Evolutionary conservation across 345 rosid genomes (phyloP).

Genomic region (Ceriops zippeliana): DNA sequence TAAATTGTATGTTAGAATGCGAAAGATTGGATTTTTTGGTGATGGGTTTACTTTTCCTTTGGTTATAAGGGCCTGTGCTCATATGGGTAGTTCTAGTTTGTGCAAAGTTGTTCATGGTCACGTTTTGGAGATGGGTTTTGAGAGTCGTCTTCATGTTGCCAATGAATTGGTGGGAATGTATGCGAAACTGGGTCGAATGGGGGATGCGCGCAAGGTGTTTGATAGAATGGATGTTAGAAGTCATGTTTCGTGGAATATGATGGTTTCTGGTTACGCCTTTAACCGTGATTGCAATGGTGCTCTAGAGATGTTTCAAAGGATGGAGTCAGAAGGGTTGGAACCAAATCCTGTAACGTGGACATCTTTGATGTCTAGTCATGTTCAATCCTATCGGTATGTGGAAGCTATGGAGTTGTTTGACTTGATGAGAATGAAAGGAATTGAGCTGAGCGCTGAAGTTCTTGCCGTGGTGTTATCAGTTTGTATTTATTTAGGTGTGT

Average conservation of each 20-base stretch:
- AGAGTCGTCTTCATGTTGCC: conserved; percentile 40
- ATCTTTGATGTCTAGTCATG: conserved; percentile 58
- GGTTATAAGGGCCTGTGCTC: conserved; percentile 47
- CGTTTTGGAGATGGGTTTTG: conserved; percentile 46
- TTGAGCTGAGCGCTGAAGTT: conserved; percentile 40
- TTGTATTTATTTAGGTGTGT: conserved; percentile 34
- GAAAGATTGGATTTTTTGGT: conserved; percentile 38
- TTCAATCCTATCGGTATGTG: conserved; percentile 42
- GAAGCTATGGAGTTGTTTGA: conserved; percentile 43
- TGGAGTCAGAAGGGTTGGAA: conserved; percentile 54
- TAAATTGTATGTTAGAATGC: conserved; percentile 47
- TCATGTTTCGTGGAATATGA: conserved; percentile 61
- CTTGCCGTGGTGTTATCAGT: conserved; percentile 62
- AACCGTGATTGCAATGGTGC: conserved; percentile 49
- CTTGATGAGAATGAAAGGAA: conserved; percentile 44
- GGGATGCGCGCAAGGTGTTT: conserved; percentile 48
- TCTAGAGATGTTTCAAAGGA: conserved; percentile 40
- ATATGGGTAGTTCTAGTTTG: conserved; percentile 22
- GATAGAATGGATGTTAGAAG: conserved; percentile 52
- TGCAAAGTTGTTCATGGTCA: conserved; percentile 47
- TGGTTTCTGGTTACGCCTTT: conserved; percentile 53
- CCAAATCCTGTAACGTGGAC: conserved; percentile 76
- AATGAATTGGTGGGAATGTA: conserved; percentile 66
- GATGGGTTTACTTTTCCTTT: conserved; percentile 63
- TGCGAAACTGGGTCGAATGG: conserved; percentile 38